A percentile compares a stretch with the other conserved stretches of the same genome.
phyloP scores from a whole-genome alignment of 1,139 yeast genomes.

The Lodderomyces theae region DNA sequence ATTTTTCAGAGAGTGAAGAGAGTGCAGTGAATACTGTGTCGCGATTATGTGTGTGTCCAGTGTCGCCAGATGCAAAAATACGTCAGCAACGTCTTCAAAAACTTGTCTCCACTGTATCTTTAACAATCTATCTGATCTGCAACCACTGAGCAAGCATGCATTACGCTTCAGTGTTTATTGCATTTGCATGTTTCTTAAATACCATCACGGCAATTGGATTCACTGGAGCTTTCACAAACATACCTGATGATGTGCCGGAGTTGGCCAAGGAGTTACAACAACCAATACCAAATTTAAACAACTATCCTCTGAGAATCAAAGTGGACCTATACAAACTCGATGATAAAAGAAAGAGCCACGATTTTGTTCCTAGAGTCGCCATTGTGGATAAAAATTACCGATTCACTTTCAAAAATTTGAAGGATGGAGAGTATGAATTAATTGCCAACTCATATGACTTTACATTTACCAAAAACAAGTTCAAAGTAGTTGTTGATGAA shows the following conservation, averaged over 20 bases:
- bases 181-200: neutral
- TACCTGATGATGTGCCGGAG: conserved; percentile 26
- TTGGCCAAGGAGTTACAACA: conserved; percentile 19
- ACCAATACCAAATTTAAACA: conserved; percentile 33
- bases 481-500: conserved; percentile 23
- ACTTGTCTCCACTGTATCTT: too few relatives aligned
- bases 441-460: conserved; percentile 39
- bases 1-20: neutral
- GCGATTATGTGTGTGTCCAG: neutral
- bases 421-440: conserved; percentile 35
- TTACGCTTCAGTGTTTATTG: neutral
- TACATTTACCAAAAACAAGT: conserved; percentile 25
- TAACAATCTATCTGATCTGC: too few relatives aligned
- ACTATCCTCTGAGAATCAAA: conserved; percentile 34
- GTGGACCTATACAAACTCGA: conserved; percentile 23
- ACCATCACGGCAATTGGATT: conserved; percentile 15
- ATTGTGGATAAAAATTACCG: conserved; percentile 26
- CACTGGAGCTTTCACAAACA: conserved; percentile 21
- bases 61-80: neutral
- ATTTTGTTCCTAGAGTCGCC: conserved; percentile 14
- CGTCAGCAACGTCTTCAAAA: neutral
- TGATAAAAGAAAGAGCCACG: conserved; percentile 10
- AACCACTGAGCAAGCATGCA: neutral
- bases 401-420: conserved; percentile 26
- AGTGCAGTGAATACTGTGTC: too few relatives aligned